Evolutionary conservation across 2,329 filamentous ascomycete genomes (phyloP), one percentile per base, ranked within the genome.

Genomic region (Dissoconium aciculare): DNA sequence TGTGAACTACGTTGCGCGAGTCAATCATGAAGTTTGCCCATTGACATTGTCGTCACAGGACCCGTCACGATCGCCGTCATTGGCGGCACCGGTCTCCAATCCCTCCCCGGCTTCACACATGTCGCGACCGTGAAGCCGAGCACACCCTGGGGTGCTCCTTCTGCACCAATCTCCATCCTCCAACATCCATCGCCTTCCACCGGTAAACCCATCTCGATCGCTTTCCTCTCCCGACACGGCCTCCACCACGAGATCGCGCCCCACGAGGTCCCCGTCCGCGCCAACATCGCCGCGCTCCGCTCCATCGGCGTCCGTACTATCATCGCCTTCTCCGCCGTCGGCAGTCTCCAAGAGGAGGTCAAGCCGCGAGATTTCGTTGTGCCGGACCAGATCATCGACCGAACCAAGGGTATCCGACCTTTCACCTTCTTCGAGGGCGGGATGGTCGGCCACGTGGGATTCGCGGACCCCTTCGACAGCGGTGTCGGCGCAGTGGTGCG

Each of bases 251-350:
- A 94, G 58, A 68, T 80, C 44, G 83, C 85, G 4, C 89, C 89
- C 0, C 85, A 94, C 53, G 89, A 98, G 60, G 80, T 98, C n/a
- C 84, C 85, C 36, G 72, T 76, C 43, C 82, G 82, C 41, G 89
- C 89, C 58, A 98, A 95, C 64, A 92, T 98, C 50, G 87, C 89
- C n/a, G 89, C 89, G n/a, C 67, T 98, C 40, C 77, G 89, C 42
- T 75, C 72, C 47, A 67, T 98, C 38, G 89, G 89, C 43, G 89
- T 95, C 27, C 76, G 85, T 50, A 80, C 74, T 53, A 72, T 95
- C 54, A 81, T 98, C 52, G 84, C 87, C 41, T 98, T 98, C 64
- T 87, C 78, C 41, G 89, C 89, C 28, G 89, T 98, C 34, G 89
- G 89, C 39, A 87, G 78, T 49, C 64, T 98, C 53, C 82, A 79